A percentile compares a stretch with the other conserved stretches of the same genome.
Conservation (phyloP, 495 filamentous ascomycete genomes). For the Penicillium bialowiezense region DNA sequence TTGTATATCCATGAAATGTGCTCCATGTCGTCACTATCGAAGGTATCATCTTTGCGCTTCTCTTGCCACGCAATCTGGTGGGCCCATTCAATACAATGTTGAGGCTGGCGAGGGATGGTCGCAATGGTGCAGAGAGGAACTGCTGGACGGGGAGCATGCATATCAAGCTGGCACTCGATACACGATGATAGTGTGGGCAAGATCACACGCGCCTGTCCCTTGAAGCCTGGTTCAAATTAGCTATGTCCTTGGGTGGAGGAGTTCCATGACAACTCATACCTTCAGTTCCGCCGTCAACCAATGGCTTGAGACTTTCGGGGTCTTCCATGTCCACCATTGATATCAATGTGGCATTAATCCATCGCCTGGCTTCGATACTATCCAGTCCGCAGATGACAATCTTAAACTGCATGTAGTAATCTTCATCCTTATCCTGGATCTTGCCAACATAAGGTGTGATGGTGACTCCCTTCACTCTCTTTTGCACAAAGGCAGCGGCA, state of each 20-base stretch:
- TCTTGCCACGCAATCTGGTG: constrained; percentile 81
- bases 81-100: constrained; percentile 99
- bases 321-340: constrained; percentile 81
- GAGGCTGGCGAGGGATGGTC: constrained; percentile 93
- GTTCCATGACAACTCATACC: constrained; percentile 43
- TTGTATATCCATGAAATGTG: constrained; percentile 97
- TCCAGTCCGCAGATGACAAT: constrained; percentile 94
- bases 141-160: constrained; percentile 90
- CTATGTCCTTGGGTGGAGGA: not conserved
- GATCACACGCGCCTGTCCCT: constrained; percentile 92
- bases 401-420: constrained; percentile 98
- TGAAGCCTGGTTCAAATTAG: constrained; percentile 65
- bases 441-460: constrained; percentile 92
- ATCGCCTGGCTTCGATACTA: constrained; percentile 92
- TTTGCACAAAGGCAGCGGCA: constrained; percentile 87
- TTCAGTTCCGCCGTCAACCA: constrained; percentile 97
- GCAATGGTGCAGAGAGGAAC: constrained; percentile 97
- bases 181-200: constrained; percentile 89
- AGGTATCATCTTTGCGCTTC: constrained; percentile 53
- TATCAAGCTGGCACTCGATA: constrained; percentile 97
- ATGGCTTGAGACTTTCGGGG: constrained; percentile 78
- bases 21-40: constrained; percentile 95
- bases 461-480: constrained; percentile 79
- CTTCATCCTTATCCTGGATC: constrained; percentile 96
- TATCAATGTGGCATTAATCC: constrained; percentile 95